phyloP scores from a whole-genome alignment of 2,329 filamentous ascomycete species.

The Ascosphaera aggregata region DNA sequence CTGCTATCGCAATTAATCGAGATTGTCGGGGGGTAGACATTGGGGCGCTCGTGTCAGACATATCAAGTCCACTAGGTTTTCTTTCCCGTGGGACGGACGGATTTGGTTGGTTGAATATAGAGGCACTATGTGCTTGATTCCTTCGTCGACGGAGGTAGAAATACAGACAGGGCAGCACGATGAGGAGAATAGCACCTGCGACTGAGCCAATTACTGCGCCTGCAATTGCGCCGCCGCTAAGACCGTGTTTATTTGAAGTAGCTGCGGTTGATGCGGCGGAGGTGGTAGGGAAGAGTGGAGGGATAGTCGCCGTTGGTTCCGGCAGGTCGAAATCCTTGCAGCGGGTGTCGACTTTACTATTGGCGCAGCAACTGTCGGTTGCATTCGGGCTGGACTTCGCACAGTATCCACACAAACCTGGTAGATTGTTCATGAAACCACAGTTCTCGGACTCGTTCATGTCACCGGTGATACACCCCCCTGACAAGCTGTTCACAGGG shows the following conservation, averaged over 20 bases:
- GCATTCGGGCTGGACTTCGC: slow-evolving; percentile 62
- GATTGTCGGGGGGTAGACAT: no score
- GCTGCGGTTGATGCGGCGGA: slow-evolving; percentile 29
- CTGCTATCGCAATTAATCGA: no score
- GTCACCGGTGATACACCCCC: slow-evolving; percentile 49
- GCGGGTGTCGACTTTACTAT: slow-evolving; percentile 45
- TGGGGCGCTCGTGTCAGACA: no score
- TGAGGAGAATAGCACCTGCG: slow-evolving; percentile 44
- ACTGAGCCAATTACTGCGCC: slow-evolving; percentile 72
- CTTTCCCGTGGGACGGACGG: no score
- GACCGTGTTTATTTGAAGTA: slow-evolving; percentile 19
- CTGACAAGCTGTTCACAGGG: slow-evolving; percentile 54
- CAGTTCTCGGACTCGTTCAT: slow-evolving; percentile 72
- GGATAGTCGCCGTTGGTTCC: slow-evolving; percentile 33
- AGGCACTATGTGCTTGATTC: slow-evolving; percentile 39
- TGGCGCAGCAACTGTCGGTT: slow-evolving; percentile 87
- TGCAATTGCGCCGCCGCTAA: slow-evolving; percentile 51
- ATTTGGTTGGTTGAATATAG: slow-evolving; percentile 78
- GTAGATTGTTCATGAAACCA: slow-evolving; percentile 48
- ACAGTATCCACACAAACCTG: slow-evolving; percentile 74
- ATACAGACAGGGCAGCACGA: slow-evolving; percentile 36
- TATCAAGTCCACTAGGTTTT: no score
- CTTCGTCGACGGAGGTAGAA: slow-evolving; percentile 32
- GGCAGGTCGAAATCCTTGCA: slow-evolving; percentile 63
- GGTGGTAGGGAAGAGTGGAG: slow-evolving; percentile 36